Evolutionary conservation across 192 early-diverging fungal species (phyloP).

Genomic region (Umbelopsis sp.): DNA sequence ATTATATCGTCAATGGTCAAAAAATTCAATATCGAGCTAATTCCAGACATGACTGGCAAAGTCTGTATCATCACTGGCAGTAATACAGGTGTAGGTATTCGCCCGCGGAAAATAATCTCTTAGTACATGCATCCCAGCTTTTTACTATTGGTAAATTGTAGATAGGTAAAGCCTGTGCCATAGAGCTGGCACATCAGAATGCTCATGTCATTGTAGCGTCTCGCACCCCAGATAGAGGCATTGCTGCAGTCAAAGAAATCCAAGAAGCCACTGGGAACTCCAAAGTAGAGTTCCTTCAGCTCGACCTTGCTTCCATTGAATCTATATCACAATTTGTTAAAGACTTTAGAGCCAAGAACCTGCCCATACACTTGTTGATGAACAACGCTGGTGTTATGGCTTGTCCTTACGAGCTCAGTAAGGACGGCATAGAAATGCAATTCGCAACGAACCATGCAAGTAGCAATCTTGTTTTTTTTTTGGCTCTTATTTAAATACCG

Average conservation of each 20-base stretch:
- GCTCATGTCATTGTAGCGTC: constrained; percentile 31
- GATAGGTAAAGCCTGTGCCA: constrained; percentile 35
- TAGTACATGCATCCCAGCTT: neutral
- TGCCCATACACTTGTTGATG: constrained; percentile 53
- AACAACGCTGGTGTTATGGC: constrained; percentile 70
- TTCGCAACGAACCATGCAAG: constrained; percentile 54
- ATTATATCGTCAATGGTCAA: neutral
- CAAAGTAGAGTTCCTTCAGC: constrained; percentile 27
- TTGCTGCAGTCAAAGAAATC: constrained; percentile 26
- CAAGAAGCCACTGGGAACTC: constrained; percentile 25
- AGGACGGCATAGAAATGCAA: constrained; percentile 58
- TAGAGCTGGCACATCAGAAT: constrained; percentile 34
- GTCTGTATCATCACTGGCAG: constrained; percentile 55
- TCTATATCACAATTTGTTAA: constrained; percentile 45
- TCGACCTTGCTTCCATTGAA: constrained; percentile 38
- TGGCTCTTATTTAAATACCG: no score
- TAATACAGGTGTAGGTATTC: constrained; percentile 41
- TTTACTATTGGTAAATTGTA: constrained; percentile 1
- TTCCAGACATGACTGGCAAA: constrained; percentile 48
- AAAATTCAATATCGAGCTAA: constrained; percentile 33
- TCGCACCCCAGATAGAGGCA: constrained; percentile 16
- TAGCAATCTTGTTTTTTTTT: neutral
- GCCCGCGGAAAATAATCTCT: neutral
- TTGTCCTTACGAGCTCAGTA: constrained; percentile 38
- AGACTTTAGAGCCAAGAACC: constrained; percentile 35